Evolutionary conservation across 2,329 filamentous ascomycete species (phyloP).

Genomic region (Cladosporium sp.): DNA sequence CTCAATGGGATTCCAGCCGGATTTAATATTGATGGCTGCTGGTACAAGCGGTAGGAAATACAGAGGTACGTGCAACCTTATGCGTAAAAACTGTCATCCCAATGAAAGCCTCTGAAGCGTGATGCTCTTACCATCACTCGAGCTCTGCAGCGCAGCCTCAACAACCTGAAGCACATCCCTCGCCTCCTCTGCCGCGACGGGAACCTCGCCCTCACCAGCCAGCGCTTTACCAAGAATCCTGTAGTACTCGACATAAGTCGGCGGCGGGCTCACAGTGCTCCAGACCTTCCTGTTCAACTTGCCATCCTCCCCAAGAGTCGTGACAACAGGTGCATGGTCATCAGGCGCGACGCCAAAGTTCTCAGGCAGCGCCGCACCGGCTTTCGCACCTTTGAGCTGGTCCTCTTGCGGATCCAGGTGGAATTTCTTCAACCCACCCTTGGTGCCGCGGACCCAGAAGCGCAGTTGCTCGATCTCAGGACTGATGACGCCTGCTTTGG

Average conservation of each 20-base stretch:
- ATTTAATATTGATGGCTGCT: too few species aligned
- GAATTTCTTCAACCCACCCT: conserved; percentile 70
- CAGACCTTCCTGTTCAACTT: conserved; percentile 46
- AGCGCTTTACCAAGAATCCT: conserved; percentile 50
- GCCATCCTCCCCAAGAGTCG: conserved; percentile 44
- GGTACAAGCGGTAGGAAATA: too few species aligned
- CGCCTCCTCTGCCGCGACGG: conserved; percentile 52
- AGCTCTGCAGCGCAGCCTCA: conserved; percentile 53
- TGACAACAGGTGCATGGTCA: conserved; percentile 56
- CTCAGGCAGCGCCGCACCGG: conserved; percentile 53
- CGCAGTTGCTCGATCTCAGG: conserved; percentile 65
- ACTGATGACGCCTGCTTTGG: conserved; percentile 65
- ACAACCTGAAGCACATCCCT: conserved; percentile 53
- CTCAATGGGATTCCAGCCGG: too few species aligned
- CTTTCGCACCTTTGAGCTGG: conserved; percentile 59
- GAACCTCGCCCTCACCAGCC: conserved; percentile 48
- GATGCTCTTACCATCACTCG: conserved; percentile 46
- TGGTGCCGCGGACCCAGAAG: conserved; percentile 72
- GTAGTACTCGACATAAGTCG: conserved; percentile 69
- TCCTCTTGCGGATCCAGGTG: conserved; percentile 71
- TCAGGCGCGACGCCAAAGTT: conserved; percentile 63
- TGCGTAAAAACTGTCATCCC: too few species aligned
- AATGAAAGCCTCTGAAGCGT: conserved; percentile 5
- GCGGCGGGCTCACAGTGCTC: conserved; percentile 59
- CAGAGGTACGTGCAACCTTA: too few species aligned